These are phyloP conservation scores for Sclerotinia sclerotiorum DNA, from an alignment of 2,329 filamentous ascomycete genomes.

Conservation along the genomic window DNA sequence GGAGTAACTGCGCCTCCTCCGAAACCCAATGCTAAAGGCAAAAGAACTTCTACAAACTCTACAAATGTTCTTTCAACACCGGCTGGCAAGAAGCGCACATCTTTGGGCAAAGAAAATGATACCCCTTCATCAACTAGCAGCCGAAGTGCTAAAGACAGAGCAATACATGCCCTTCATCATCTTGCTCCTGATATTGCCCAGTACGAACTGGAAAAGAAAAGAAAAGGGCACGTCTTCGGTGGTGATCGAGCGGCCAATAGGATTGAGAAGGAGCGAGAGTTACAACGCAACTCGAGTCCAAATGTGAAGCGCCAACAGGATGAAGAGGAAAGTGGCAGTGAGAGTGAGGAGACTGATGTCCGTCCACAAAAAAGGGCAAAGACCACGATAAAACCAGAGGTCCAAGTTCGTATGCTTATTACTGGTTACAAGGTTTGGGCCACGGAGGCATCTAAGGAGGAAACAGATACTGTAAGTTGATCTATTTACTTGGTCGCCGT, in stretches of 20 bases:
- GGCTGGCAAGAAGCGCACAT: constrained; percentile 48
- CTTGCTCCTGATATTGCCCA: constrained; percentile 82
- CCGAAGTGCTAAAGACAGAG: constrained; percentile 85
- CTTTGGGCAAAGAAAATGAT: constrained; percentile 77
- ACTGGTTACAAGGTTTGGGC: constrained; percentile 86
- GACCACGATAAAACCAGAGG: constrained; percentile 61
- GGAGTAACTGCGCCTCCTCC: constrained; percentile 28
- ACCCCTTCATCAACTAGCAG: constrained; percentile 76
- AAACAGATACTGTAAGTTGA: constrained; percentile 70
- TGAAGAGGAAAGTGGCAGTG: constrained; percentile 42
- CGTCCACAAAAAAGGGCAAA: constrained; percentile 55
- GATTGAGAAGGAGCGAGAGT: constrained; percentile 51
- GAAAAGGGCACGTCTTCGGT: constrained; percentile 59
- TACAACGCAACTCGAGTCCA: constrained; percentile 44
- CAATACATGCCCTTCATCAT: constrained; percentile 71
- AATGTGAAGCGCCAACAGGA: constrained; percentile 37
- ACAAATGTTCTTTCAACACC: constrained; percentile 49
- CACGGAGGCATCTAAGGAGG: constrained; percentile 69
- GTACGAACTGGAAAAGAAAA: constrained; percentile 92
- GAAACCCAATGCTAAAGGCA: constrained; percentile 24
- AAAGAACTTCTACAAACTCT: constrained; percentile 16
- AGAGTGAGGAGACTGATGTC: constrained; percentile 50
- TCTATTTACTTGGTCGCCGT: constrained; percentile 19
- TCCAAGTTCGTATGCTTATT: constrained; percentile 74
- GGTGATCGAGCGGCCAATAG: constrained; percentile 62